Conservation (phyloP, 257 asterid species). For the Plantago elongata region DNA sequence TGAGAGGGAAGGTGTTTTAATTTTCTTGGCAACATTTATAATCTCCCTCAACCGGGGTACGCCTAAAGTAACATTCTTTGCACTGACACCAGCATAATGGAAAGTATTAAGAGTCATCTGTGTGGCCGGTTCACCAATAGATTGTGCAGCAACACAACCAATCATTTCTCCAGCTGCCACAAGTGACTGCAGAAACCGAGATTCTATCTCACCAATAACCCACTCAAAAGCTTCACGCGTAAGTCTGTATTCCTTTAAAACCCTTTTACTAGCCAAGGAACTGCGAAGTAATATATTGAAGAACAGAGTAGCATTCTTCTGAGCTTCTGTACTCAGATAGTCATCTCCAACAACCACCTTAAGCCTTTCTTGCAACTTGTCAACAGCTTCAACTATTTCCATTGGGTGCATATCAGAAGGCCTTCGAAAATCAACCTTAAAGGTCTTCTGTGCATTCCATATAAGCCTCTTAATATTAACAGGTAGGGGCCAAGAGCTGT, state of each 20-base stretch:
- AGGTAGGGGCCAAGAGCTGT: conserved; percentile 89
- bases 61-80: conserved; percentile 97
- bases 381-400: conserved; percentile 99
- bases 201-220: conserved; percentile 97
- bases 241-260: conserved; percentile 84
- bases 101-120: conserved; percentile 99
- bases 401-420: conserved; percentile 97
- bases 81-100: conserved; percentile 99
- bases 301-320: conserved; percentile 96
- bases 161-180: conserved; percentile 99
- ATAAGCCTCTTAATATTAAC: conserved; percentile 89
- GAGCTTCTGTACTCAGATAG: conserved; percentile 95
- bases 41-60: conserved; percentile 99
- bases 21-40: conserved; percentile 95
- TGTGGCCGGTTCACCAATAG: conserved; percentile 98
- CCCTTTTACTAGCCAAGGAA: conserved; percentile 95
- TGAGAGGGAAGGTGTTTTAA: conserved; percentile 95
- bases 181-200: conserved; percentile 95
- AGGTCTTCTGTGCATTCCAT: conserved; percentile 90
- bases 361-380: conserved; percentile 91
- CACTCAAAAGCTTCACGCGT: conserved; percentile 95
- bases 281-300: conserved; percentile 93
- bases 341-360: conserved; percentile 99
- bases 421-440: conserved; percentile 86
- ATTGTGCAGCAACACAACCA: conserved; percentile 98